These are phyloP conservation scores for Hypoxylon crocopeplum DNA, from an alignment of 495 filamentous ascomycete genomes.

Conservation along the genomic window DNA sequence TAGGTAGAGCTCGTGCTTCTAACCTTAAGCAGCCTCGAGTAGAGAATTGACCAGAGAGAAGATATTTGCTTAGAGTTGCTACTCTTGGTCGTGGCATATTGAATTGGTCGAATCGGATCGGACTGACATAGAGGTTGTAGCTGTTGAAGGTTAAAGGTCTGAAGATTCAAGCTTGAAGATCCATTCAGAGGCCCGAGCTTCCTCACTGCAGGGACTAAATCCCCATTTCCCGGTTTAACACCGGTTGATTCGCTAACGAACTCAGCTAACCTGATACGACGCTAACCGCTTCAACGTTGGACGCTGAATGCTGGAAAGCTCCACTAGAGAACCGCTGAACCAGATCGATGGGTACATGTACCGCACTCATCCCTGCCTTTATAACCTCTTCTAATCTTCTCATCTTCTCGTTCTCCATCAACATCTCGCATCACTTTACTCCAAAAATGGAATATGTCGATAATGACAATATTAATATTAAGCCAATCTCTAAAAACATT, in stretches of 20 bases:
- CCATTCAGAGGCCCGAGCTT: neutral
- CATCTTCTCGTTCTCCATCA: too few species aligned
- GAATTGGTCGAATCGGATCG: too few species aligned
- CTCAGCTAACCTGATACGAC: neutral
- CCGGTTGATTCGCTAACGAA: neutral
- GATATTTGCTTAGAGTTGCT: constrained; percentile 52
- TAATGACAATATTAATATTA: too few species aligned
- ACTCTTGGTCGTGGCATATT: constrained; percentile 47
- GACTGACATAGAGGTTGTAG: too few species aligned
- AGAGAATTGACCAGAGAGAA: constrained; percentile 53
- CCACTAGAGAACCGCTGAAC: constrained; percentile 15
- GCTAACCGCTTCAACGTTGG: neutral
- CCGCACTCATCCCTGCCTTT: neutral
- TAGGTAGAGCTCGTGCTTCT: constrained; percentile 2
- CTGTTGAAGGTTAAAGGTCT: too few species aligned
- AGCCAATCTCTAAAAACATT: too few species aligned
- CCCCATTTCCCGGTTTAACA: too few species aligned
- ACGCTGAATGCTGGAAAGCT: neutral
- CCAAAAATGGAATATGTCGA: too few species aligned
- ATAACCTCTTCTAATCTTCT: neutral
- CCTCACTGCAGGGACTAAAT: neutral
- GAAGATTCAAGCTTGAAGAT: too few species aligned
- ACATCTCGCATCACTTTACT: too few species aligned
- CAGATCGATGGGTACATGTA: constrained; percentile 22
- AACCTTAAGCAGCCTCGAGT: constrained; percentile 49